Percentiles rank a stretch among this genome's conserved stretches.
phyloP scores from a whole-genome alignment of 495 filamentous ascomycete genomes.

The Terfezia boudieri region DNA sequence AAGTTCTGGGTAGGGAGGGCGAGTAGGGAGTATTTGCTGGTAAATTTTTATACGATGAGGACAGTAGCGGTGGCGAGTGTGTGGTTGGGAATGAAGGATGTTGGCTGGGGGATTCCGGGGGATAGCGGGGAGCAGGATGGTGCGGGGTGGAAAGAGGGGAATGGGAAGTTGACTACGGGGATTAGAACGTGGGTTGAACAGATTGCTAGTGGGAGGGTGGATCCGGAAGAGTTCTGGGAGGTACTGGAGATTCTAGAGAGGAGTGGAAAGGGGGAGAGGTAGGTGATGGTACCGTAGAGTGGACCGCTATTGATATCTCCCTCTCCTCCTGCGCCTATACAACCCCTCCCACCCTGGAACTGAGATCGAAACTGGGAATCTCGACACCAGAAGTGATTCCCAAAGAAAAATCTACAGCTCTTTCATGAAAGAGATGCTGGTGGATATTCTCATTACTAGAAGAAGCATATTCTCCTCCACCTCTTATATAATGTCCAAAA shows the following conservation, averaged over 20 bases:
- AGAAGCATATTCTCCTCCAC: no score
- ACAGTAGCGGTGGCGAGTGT: constrained; percentile 21
- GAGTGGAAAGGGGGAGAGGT: neutral
- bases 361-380: no score
- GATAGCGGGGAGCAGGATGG: neutral
- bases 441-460: no score
- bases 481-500: no score
- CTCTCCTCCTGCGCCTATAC: neutral
- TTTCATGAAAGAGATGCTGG: no score
- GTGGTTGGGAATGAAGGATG: neutral
- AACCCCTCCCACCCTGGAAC: no score
- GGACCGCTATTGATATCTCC: neutral
- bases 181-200: neutral
- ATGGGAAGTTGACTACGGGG: neutral
- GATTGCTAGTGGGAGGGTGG: neutral
- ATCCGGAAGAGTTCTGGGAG: neutral
- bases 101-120: neutral
- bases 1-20: constrained; percentile 14
- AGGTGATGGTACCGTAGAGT: neutral
- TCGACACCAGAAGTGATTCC: no score
- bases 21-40: neutral
- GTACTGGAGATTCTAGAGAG: neutral
- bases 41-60: constrained; percentile 22
- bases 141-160: neutral
- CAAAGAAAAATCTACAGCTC: no score